Percentiles rank a stretch among this genome's conserved stretches.
Evolutionary conservation across 108 stramenopile genomes (phyloP).

Genomic region (Cyclotella cryptica): DNA sequence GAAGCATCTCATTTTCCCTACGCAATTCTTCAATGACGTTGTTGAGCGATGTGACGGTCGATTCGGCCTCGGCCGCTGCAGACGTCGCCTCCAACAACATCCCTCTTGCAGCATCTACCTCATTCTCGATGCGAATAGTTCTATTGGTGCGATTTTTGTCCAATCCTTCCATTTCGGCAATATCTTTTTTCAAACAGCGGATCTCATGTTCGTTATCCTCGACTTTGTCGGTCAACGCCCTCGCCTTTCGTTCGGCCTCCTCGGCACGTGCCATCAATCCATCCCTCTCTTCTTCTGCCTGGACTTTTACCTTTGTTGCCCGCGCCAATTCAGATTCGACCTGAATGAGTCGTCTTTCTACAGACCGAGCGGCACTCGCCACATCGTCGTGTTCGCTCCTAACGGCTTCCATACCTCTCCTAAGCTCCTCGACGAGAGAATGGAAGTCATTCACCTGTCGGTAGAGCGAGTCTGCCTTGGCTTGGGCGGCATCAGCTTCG

Average conservation of each 20-base stretch:
- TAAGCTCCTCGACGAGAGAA: conserved; percentile 64
- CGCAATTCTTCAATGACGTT: conserved; percentile 61
- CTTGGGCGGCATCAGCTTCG: conserved; percentile 78
- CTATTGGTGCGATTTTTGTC: conserved; percentile 58
- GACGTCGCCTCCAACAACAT: conserved; percentile 60
- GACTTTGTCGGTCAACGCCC: conserved; percentile 36
- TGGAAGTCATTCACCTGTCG: conserved; percentile 57
- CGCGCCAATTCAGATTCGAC: conserved; percentile 61
- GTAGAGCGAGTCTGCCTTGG: conserved; percentile 57
- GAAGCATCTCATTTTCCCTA: conserved; percentile 63
- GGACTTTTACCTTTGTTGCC: conserved; percentile 41
- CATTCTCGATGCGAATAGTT: conserved; percentile 51
- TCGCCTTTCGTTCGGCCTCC: conserved; percentile 37
- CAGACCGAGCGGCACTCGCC: conserved; percentile 42
- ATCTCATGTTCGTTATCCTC: conserved; percentile 50
- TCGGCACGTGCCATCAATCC: conserved; percentile 29
- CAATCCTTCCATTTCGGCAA: conserved; percentile 60
- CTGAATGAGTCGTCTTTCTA: conserved; percentile 58
- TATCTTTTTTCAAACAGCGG: conserved; percentile 36
- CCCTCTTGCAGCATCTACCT: conserved; percentile 55
- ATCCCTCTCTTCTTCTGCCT: conserved; percentile 50
- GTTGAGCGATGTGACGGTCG: conserved; percentile 57
- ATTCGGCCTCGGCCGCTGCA: conserved; percentile 61
- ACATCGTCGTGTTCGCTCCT: conserved; percentile 66
- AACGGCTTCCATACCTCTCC: conserved; percentile 52